A percentile compares a stretch with the other conserved stretches of the same genome.
These are phyloP conservation scores for Penicillium glabrum DNA, from an alignment of 2,329 filamentous ascomycete species.

Conservation along the genomic window DNA sequence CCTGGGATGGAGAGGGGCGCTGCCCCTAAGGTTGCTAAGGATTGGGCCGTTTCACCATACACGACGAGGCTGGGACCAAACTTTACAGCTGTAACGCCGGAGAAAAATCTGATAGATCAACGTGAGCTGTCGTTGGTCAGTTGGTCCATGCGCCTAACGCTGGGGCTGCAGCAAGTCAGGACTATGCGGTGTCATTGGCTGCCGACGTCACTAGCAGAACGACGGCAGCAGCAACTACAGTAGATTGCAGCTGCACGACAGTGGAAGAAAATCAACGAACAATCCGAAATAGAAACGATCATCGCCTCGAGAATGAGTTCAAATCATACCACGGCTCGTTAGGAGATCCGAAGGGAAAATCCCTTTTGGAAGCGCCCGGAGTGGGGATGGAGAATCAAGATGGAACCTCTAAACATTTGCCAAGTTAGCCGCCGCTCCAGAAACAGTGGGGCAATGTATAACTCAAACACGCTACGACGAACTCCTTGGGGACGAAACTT, in stretches of 20 bases:
- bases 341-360: not conserved
- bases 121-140: conserved; percentile 26
- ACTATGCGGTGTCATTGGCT: conserved; percentile 8
- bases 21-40: not conserved
- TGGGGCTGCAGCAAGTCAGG: conserved; percentile 13
- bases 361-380: not conserved
- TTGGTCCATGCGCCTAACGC: conserved; percentile 17
- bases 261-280: not conserved
- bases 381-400: not conserved
- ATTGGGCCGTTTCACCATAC: conserved; percentile 13
- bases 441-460: conserved; percentile 26
- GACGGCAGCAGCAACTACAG: conserved; percentile 21
- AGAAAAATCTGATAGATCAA: conserved; percentile 30
- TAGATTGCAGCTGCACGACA: conserved; percentile 13
- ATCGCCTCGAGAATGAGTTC: not conserved
- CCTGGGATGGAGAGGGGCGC: not conserved
- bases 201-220: conserved; percentile 1
- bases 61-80: conserved; percentile 12
- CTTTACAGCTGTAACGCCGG: conserved; percentile 9
- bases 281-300: not conserved
- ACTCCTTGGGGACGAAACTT: conserved; percentile 9
- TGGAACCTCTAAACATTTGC: conserved; percentile 4
- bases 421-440: conserved; percentile 29
- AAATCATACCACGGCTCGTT: not conserved
- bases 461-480: conserved; percentile 36